Evolutionary conservation across 2,329 filamentous ascomycete genomes (phyloP).

Genomic region (Ceratocystis ficicola): DNA sequence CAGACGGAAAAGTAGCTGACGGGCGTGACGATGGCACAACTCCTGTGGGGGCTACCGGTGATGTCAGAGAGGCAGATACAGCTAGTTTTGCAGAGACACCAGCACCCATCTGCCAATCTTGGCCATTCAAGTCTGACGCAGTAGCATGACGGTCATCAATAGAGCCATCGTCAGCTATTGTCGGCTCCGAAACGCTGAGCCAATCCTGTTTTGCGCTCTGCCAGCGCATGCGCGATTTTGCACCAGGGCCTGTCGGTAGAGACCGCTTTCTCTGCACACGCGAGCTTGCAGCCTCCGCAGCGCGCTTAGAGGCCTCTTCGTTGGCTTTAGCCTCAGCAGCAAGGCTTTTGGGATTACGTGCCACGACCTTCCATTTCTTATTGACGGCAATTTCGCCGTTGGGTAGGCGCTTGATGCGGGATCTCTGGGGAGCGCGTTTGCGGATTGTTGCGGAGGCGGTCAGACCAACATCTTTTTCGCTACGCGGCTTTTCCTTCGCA

Average conservation of each 20-base stretch:
- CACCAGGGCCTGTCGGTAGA: not conserved
- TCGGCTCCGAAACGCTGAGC: not conserved
- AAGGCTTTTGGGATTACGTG: slow-evolving; percentile 19
- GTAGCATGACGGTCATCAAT: not conserved
- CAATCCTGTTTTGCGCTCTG: not conserved
- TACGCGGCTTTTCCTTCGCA: slow-evolving; percentile 20
- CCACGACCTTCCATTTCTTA: slow-evolving; percentile 22
- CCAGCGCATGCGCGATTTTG: slow-evolving; percentile 5
- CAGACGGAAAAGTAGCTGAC: not conserved
- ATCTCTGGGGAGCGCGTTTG: slow-evolving; percentile 20
- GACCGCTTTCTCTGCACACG: slow-evolving; percentile 5
- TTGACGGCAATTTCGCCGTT: slow-evolving; percentile 20
- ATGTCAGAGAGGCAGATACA: not conserved
- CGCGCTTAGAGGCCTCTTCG: slow-evolving; percentile 20
- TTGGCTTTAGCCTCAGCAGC: slow-evolving; percentile 17
- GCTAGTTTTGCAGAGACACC: not conserved
- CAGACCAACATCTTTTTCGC: slow-evolving; percentile 15
- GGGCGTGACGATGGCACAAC: not conserved
- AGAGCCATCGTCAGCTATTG: not conserved
- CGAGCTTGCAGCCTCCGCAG: slow-evolving; percentile 13
- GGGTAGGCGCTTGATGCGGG: slow-evolving; percentile 16
- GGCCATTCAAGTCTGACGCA: not conserved
- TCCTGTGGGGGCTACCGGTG: not conserved
- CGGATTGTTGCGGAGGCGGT: slow-evolving; percentile 18
- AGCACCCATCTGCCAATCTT: not conserved